Conservation (phyloP, 225 moss, liverwort and hornwort species). For the Lunularia cruciata region DNA sequence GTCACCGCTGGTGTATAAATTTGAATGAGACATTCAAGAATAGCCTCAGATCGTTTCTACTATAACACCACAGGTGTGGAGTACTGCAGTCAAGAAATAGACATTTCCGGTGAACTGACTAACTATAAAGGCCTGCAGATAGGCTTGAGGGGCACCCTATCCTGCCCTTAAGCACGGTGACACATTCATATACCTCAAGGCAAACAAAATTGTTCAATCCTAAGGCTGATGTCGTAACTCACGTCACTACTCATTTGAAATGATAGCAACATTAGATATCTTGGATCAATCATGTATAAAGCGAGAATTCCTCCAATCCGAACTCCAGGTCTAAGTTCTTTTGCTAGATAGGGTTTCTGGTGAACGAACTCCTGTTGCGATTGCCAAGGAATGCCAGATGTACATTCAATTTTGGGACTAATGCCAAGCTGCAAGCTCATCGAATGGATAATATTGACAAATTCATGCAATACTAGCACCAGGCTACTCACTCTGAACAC, state of each 20-base stretch:
- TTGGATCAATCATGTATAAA: too few relatives aligned
- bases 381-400: neutral
- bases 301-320: too few relatives aligned
- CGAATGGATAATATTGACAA: neutral
- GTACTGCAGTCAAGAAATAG: constrained; percentile 2
- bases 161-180: neutral
- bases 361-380: neutral
- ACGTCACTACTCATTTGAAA: neutral
- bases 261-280: neutral
- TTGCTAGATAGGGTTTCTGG: constrained; percentile 2
- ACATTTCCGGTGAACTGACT: neutral
- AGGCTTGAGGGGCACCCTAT: neutral
- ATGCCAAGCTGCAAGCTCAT: neutral
- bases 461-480: neutral
- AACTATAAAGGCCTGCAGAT: neutral
- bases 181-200: neutral
- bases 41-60: too few relatives aligned
- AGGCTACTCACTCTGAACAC: neutral
- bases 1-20: too few relatives aligned
- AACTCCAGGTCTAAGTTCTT: too few relatives aligned
- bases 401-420: neutral
- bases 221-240: neutral
- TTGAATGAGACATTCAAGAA: neutral
- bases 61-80: too few relatives aligned
- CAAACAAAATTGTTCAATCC: neutral